Evolutionary conservation across 1,139 yeast genomes (phyloP).

Genomic region (Citeromyces hawaiiensis): DNA sequence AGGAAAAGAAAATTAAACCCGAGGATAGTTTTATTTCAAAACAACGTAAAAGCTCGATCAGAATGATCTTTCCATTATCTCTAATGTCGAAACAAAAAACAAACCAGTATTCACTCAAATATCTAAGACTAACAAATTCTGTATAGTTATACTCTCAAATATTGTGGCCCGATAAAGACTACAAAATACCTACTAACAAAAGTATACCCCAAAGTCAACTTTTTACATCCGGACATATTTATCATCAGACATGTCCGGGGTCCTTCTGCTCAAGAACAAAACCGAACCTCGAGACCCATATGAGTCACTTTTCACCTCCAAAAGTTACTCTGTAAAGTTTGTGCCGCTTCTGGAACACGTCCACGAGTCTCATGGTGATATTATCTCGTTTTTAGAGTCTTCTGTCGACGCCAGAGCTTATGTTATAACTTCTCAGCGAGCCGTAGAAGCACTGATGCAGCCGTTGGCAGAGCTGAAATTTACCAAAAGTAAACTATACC

Average conservation of each 20-base stretch:
- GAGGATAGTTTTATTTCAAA: no score
- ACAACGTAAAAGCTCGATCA: no score
- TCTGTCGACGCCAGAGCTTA: slow-evolving; percentile 29
- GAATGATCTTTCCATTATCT: no score
- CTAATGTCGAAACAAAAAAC: no score
- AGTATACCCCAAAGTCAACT: background rate
- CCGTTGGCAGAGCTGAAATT: slow-evolving; percentile 20
- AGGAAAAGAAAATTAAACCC: no score
- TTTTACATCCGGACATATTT: background rate
- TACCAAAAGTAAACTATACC: slow-evolving; percentile 8
- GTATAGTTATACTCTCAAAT: no score
- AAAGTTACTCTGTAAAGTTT: slow-evolving; percentile 32
- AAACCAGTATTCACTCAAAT: no score
- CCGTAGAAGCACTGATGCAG: slow-evolving; percentile 64
- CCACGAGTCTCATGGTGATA: slow-evolving; percentile 31
- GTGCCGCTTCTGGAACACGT: slow-evolving; percentile 61
- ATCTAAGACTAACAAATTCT: no score
- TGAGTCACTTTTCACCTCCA: slow-evolving; percentile 21
- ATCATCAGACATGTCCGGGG: slow-evolving; percentile 5
- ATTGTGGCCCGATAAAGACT: no score
- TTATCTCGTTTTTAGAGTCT: slow-evolving; percentile 27
- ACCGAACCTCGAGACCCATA: slow-evolving; percentile 60
- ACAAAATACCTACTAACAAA: no score
- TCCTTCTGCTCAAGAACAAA: slow-evolving; percentile 48
- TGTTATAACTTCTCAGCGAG: slow-evolving; percentile 85